phyloP scores from a whole-genome alignment of 441 rosid species.

The Bruguiera hainesii region DNA sequence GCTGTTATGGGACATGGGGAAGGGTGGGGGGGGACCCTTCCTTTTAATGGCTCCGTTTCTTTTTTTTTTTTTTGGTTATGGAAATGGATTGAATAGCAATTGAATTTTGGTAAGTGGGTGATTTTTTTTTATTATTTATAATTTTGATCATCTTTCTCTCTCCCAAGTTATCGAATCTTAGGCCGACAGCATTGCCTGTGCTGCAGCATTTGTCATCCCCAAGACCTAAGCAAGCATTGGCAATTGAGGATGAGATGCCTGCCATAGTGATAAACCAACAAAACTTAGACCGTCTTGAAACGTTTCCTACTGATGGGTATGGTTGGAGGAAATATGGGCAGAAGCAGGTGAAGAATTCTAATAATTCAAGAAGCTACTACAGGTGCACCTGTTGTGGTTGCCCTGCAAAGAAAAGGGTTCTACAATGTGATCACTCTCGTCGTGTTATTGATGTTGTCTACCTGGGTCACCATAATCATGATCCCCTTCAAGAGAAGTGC shows the following conservation, averaged over 20 bases:
- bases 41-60: too few relatives aligned
- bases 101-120: neutral
- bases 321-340: constrained; percentile 33
- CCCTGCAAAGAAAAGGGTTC: constrained; percentile 29
- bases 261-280: neutral
- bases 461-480: constrained; percentile 27
- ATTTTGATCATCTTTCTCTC: neutral
- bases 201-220: too few relatives aligned
- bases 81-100: neutral
- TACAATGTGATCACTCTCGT: constrained; percentile 17
- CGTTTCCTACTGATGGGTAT: constrained; percentile 18
- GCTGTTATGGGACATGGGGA: neutral
- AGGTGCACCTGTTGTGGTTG: constrained; percentile 22
- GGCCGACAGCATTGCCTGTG: too few relatives aligned
- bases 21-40: too few relatives aligned
- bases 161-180: too few relatives aligned
- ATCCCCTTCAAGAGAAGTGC: constrained; percentile 13
- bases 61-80: neutral
- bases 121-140: neutral
- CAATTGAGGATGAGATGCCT: neutral
- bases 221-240: neutral
- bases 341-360: constrained; percentile 26
- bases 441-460: constrained; percentile 16
- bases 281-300: neutral
- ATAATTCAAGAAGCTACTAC: constrained; percentile 25